These are phyloP conservation scores for Solanum medicagineum DNA, from an alignment of 257 asterid species.

Conservation along the genomic window DNA sequence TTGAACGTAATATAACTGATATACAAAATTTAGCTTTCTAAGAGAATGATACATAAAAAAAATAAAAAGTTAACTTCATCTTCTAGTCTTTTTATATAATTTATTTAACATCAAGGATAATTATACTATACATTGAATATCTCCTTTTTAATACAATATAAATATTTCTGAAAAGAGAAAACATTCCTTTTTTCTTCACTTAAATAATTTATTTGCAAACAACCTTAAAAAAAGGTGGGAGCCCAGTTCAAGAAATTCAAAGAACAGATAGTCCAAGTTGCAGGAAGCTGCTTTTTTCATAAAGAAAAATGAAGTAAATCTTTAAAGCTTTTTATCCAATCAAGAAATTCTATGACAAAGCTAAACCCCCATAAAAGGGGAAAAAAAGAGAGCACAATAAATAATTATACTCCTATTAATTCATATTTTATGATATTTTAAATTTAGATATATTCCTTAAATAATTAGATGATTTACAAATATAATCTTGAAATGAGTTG, in stretches of 20 bases:
- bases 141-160: background rate
- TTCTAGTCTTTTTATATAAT: background rate
- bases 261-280: background rate
- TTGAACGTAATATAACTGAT: background rate
- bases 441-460: background rate
- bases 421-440: background rate
- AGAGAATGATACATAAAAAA: background rate
- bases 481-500: background rate
- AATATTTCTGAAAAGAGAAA: background rate
- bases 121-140: background rate
- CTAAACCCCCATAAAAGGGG: background rate
- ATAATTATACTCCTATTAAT: background rate
- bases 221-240: background rate
- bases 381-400: background rate
- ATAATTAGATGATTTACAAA: background rate
- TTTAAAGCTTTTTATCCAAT: constrained; percentile 3
- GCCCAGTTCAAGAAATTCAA: background rate
- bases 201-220: background rate
- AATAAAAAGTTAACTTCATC: background rate
- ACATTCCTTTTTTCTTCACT: background rate
- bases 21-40: background rate
- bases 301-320: background rate
- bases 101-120: background rate
- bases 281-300: background rate
- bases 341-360: constrained; percentile 12